Base-by-base conservation (phyloP, 495 filamentous ascomycete species). In the Bacidia gigantensis region DNA sequence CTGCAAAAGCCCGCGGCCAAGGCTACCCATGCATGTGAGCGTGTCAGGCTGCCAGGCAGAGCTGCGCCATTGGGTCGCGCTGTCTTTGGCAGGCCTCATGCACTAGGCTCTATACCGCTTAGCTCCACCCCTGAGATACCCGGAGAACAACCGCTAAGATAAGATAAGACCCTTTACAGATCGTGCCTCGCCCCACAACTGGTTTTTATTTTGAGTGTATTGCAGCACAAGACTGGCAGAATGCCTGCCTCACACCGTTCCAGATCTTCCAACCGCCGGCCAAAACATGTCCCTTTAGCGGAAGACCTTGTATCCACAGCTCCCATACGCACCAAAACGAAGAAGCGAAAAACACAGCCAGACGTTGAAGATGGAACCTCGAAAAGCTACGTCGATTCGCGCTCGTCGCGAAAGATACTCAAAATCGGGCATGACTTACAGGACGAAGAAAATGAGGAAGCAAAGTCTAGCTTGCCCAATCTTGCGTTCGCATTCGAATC, bases 361-460 rank as follows among this genome's bases (percentile, higher is more conserved):
- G 74, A 81, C 22, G 76, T 76, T 23, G 72, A 78, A 25, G 75
- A 80, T 20, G 76, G 77, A 44, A 17, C 20, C 10, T 3, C 47
- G 14, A 50, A 50, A 10, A 70, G 73, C 55, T 94, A 78, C 61
- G 74, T 97, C 50, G 90, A 95, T 65, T 82, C 88, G 44, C 87
- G 85, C 60, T 76, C 87, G 29, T 94, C 89, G 40, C 74, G 82
- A 53, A 88, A 87, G 61, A 96, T 97, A 64, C 65, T 97, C 53
- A 79, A 82, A 53, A 85, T 96, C 59, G 89, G 87, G 38, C 81
- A 86, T 56, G 84, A 87, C 56, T 69, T 95, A 39, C 80, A 78
- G 11, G 86, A 89, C 23, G 88, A 95, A 63, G 83, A 84, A 49
- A 71, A 72, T 17, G 69, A 71, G 24, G 77, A 82, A 53, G 65